A percentile compares a stretch with the other conserved stretches of the same genome.
Evolutionary conservation across 805 yeast genomes (phyloP).

Genomic region (Yamadazyma phyllophila): DNA sequence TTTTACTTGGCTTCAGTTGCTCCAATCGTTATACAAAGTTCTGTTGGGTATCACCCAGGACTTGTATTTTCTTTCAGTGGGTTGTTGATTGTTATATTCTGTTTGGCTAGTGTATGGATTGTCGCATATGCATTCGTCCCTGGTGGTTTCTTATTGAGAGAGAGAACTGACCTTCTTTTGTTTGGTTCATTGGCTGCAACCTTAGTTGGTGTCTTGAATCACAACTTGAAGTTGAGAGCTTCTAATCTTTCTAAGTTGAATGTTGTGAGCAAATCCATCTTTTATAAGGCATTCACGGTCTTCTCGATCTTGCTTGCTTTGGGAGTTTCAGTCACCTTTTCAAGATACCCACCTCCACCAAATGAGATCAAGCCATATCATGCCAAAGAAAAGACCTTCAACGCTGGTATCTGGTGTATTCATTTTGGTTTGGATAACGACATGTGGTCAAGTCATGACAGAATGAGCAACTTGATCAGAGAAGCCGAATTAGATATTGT

Average conservation of each 20-base stretch:
- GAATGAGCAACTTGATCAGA: conserved; percentile 78
- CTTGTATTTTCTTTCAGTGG: conserved; percentile 50
- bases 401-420: conserved; percentile 98
- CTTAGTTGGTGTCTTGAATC: conserved; percentile 50
- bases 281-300: conserved; percentile 26
- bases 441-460: conserved; percentile 93
- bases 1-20: conserved; percentile 61
- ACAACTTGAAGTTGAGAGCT: conserved; percentile 23
- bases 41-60: conserved; percentile 56
- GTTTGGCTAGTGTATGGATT: conserved; percentile 89
- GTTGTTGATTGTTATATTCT: conserved; percentile 49
- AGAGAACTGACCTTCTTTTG: conserved; percentile 77
- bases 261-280: conserved; percentile 16
- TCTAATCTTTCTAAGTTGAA: conserved; percentile 22
- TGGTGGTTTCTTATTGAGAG: conserved; percentile 83
- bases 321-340: conserved; percentile 56
- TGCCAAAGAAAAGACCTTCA: conserved; percentile 60
- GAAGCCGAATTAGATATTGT: conserved; percentile 90
- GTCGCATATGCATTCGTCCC: conserved; percentile 99
- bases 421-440: conserved; percentile 97
- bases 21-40: conserved; percentile 59
- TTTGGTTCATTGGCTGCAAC: conserved; percentile 53
- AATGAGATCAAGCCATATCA: conserved; percentile 40
- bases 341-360: conserved; percentile 50
- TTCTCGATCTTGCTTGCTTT: conserved; percentile 47